Evolutionary conservation across 352 stramenopile species (phyloP), one percentile per base, ranked within the genome.

Genomic region (Pythium monospermum): DNA sequence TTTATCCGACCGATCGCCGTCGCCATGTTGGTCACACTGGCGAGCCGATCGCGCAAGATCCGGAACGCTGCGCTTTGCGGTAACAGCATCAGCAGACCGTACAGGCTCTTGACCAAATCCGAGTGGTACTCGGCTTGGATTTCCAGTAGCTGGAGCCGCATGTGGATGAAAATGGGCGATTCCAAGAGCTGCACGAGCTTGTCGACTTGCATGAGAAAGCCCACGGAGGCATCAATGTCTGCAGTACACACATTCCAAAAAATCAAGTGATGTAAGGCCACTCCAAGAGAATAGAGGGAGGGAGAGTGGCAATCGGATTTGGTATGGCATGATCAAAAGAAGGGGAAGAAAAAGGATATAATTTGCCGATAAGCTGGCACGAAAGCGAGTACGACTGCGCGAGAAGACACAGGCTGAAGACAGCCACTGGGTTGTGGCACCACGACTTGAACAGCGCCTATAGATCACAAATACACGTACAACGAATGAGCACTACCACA

Each of bases 171-270:
- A 41, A 99, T 98, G 4, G 97, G 97, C 43, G 95, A 99, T 71
- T 99, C 97, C 37, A 99, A 72, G 12, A 99, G 75, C 66, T 99
- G 96, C 27, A 99, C 96, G 30, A 99, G 83, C 64, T 99, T 99
- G 77, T 99, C 97, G 56, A 99, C 94, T 78, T 99, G 96, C 89
- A 99, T 98, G 6, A 99, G 70, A 64, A 99, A 99, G 5, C 96
- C 94, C 21, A 99, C 94, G n/a, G 91, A 98, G 13, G 98, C 89
- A 54, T 98, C 93, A 62, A 98, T 91, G 32, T 95, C 73, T n/a
- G 94, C 96, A 77, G 72, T 86, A 65, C 44, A 54, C 39, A 60
- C 46, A 51, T 36, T 53, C 49, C 47, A 45, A 57, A 31, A 49
- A 52, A 51, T 26, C 18, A 32, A 6, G 35, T 57, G 61, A 83